Conservation (phyloP, 306 rosid species). For the Rubus idaeus region DNA sequence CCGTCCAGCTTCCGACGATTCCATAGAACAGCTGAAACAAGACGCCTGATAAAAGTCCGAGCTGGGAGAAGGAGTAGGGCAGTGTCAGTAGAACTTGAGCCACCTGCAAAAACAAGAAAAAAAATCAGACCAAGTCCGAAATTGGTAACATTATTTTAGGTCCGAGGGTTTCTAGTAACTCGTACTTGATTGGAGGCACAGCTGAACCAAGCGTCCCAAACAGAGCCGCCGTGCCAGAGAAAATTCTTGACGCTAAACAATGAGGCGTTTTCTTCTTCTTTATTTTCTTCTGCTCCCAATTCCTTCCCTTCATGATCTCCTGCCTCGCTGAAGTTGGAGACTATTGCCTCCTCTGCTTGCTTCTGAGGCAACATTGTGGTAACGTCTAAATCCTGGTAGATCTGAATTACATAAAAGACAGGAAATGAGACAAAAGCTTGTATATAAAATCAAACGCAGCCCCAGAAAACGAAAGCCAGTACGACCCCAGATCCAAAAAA, state of each 20-base stretch:
- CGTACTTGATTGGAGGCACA: constrained; percentile 95
- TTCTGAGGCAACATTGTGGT: constrained; percentile 73
- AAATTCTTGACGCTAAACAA: constrained; percentile 55
- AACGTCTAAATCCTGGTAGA: constrained; percentile 45
- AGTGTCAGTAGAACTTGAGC: constrained; percentile 94
- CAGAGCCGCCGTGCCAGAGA: constrained; percentile 98
- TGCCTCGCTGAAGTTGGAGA: constrained; percentile 55
- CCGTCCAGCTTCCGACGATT: constrained; percentile 94
- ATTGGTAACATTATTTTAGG: background rate
- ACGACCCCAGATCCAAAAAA: constrained; percentile 44
- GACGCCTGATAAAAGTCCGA: constrained; percentile 84
- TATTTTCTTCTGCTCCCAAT: constrained; percentile 23
- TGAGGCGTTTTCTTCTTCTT: constrained; percentile 41
- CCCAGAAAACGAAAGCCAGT: constrained; percentile 66
- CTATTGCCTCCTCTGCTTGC: constrained; percentile 94
- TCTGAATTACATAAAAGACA: constrained; percentile 56
- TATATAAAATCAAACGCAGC: constrained; percentile 27
- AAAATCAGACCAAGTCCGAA: background rate
- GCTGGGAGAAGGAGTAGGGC: constrained; percentile 98
- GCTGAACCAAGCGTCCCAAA: constrained; percentile 99
- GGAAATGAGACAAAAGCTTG: constrained; percentile 46
- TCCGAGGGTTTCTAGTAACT: background rate
- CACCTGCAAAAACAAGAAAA: constrained; percentile 42
- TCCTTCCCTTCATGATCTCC: constrained; percentile 48
- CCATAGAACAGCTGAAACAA: constrained; percentile 84